phyloP scores from a whole-genome alignment of 2,329 filamentous ascomycete species.

The Truncatella angustata region DNA sequence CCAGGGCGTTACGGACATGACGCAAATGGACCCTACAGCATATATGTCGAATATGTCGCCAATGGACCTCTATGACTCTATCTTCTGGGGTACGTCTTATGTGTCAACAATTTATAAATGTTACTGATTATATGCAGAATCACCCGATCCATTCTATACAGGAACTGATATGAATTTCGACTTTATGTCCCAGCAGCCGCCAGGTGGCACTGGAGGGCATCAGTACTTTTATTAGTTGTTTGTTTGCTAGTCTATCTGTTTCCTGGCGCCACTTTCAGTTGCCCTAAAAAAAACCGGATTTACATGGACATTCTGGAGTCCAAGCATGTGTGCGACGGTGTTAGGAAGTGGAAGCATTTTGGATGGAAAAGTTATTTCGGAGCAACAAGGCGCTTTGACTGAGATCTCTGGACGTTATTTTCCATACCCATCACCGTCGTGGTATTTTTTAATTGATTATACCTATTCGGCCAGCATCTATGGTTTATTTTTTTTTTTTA shows the following conservation, averaged over 20 bases:
- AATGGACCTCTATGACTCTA: constrained; percentile 67
- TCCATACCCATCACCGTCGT: no score
- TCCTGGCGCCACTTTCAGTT: no score
- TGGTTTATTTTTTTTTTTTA: no score
- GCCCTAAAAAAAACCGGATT: neutral
- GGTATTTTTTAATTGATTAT: no score
- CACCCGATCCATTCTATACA: constrained; percentile 57
- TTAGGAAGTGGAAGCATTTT: neutral
- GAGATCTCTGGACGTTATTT: no score
- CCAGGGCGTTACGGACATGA: constrained; percentile 42
- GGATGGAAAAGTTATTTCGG: neutral
- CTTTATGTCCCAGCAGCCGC: constrained; percentile 51
- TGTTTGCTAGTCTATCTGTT: no score
- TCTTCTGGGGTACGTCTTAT: constrained; percentile 66
- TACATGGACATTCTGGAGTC: neutral
- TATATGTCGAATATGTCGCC: constrained; percentile 66
- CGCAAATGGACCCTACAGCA: constrained; percentile 51
- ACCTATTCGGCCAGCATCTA: no score
- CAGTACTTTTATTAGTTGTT: constrained; percentile 57
- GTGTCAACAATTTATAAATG: no score
- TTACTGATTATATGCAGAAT: constrained; percentile 40
- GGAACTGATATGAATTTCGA: constrained; percentile 60
- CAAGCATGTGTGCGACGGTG: neutral
- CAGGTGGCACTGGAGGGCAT: constrained; percentile 48
- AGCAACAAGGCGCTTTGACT: neutral